Evolutionary conservation across 1,284 basidiomycete genomes (phyloP).

Genomic region (Takashimella koratensis): DNA sequence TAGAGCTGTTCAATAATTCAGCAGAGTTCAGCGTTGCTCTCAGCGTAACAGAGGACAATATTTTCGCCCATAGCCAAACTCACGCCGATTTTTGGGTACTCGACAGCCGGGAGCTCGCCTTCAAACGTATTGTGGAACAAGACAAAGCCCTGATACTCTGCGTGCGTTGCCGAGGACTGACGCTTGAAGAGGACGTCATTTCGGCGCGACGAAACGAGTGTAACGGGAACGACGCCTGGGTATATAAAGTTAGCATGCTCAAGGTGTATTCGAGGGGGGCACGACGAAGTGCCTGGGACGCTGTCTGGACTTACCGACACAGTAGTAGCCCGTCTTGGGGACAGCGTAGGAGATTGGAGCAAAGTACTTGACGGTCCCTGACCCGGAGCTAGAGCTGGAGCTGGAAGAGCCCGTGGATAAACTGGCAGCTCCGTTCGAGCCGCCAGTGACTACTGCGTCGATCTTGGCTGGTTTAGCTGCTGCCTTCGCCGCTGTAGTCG

Average conservation of each 20-base stretch:
- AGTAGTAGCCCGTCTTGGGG: conserved; percentile 89
- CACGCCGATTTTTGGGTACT: conserved; percentile 97
- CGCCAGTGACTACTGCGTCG: not conserved
- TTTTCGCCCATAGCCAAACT: too few species aligned
- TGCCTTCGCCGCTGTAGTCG: not conserved
- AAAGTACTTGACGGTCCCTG: conserved; percentile 17
- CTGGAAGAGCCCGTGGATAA: not conserved
- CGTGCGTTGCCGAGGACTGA: conserved; percentile 52
- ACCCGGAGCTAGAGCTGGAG: not conserved
- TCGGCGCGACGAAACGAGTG: conserved; percentile 52
- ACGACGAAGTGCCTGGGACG: too few species aligned
- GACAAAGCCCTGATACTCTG: conserved; percentile 76
- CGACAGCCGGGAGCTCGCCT: conserved; percentile 83
- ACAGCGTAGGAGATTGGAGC: conserved; percentile 66
- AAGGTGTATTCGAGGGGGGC: too few species aligned
- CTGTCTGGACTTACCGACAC: conserved; percentile 65
- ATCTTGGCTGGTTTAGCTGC: not conserved
- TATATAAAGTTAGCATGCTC: not conserved
- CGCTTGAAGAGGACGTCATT: not conserved
- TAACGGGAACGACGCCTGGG: conserved; percentile 77
- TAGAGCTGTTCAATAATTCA: conserved; percentile 66
- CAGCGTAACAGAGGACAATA: too few species aligned
- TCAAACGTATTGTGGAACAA: conserved; percentile 85
- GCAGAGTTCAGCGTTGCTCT: too few species aligned
- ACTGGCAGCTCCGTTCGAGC: not conserved